Conservation (phyloP, 345 rosid genomes). For the Populus tremula region DNA sequence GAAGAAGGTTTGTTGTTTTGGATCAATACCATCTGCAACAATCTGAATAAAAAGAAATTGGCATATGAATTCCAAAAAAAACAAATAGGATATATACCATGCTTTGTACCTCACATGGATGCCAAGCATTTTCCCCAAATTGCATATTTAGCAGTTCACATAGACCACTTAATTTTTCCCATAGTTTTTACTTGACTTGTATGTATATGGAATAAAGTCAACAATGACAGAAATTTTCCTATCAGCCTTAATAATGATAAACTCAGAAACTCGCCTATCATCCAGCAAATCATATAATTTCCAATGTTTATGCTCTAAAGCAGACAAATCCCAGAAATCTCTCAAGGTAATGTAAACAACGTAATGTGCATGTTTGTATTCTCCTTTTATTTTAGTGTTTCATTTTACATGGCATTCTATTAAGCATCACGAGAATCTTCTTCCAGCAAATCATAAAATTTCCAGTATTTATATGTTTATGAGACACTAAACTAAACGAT, state of each 20-base stretch:
- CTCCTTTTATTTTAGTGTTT: neutral
- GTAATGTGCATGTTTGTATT: neutral
- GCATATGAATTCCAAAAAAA: constrained; percentile 14
- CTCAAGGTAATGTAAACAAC: neutral
- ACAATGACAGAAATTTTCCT: neutral
- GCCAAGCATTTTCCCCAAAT: neutral
- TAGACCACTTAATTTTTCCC: neutral
- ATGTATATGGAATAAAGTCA: neutral
- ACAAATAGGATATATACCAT: neutral
- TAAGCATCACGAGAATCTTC: constrained; percentile 2
- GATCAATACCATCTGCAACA: constrained; percentile 76
- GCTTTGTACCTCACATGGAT: neutral
- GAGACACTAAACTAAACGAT: neutral
- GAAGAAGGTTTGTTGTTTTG: constrained; percentile 85
- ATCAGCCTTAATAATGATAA: neutral
- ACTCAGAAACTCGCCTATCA: neutral
- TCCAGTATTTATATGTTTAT: neutral
- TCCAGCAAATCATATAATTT: neutral
- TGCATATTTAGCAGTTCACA: neutral
- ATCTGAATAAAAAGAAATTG: constrained; percentile 44
- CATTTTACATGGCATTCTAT: neutral
- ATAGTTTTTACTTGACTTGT: neutral
- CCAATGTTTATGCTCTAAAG: neutral
- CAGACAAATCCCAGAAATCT: neutral
- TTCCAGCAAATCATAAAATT: neutral